Conservation (phyloP, 1,139 yeast species). For the Taiozyma sp. region DNA sequence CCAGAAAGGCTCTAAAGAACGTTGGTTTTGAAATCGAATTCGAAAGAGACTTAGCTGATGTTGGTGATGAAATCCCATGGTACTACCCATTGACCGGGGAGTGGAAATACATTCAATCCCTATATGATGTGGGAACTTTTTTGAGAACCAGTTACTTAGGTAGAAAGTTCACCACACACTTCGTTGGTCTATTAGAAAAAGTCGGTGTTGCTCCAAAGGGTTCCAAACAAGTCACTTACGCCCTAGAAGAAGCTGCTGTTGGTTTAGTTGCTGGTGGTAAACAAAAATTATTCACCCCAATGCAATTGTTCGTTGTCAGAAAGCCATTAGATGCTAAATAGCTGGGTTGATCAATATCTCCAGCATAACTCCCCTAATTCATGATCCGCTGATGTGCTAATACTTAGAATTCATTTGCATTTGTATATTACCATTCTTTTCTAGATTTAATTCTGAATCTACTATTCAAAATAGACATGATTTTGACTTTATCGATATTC, state of each 20-base stretch:
- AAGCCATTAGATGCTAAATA: slow-evolving; percentile 47
- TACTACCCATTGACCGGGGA: slow-evolving; percentile 96
- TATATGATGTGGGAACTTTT: slow-evolving; percentile 76
- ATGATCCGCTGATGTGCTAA: not conserved
- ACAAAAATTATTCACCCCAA: slow-evolving; percentile 87
- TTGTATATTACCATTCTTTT: not conserved
- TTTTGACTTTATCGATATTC: not conserved
- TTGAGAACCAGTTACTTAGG: slow-evolving; percentile 88
- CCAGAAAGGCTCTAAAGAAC: slow-evolving; percentile 75
- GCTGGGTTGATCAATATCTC: not conserved
- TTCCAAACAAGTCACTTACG: slow-evolving; percentile 83
- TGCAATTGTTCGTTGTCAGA: slow-evolving; percentile 87
- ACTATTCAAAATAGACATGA: not conserved
- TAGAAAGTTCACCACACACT: slow-evolving; percentile 76
- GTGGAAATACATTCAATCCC: slow-evolving; percentile 76
- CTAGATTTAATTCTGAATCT: not conserved
- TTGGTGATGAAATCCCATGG: slow-evolving; percentile 91
- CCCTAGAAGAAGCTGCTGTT: slow-evolving; percentile 95
- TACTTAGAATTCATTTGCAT: not conserved
- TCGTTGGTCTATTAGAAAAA: slow-evolving; percentile 77
- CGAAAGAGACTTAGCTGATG: slow-evolving; percentile 79
- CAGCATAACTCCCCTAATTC: not conserved
- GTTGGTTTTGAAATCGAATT: slow-evolving; percentile 85
- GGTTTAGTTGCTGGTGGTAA: slow-evolving; percentile 93
- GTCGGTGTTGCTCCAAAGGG: slow-evolving; percentile 92